phyloP scores from a whole-genome alignment of 495 filamentous ascomycete genomes.

The Talaromyces wortmannii region DNA sequence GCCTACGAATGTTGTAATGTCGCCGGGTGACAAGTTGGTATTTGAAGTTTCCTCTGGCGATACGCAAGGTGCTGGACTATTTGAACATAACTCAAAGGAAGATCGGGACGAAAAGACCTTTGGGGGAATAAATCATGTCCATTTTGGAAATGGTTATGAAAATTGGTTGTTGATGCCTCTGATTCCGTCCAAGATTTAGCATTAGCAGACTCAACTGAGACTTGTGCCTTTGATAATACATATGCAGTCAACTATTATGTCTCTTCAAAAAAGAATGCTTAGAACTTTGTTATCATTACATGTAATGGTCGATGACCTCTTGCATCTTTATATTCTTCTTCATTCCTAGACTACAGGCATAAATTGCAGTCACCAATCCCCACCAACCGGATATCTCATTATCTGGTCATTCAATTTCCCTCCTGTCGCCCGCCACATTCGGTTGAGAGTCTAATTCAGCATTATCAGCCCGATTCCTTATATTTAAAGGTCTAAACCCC shows the following conservation, averaged over 20 bases:
- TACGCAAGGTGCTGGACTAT: slow-evolving; percentile 20
- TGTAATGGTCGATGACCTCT: no score
- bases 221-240: no score
- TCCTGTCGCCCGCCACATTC: not conserved
- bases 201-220: no score
- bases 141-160: slow-evolving; percentile 1
- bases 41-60: slow-evolving; percentile 48
- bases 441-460: not conserved
- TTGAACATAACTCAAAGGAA: slow-evolving; percentile 3
- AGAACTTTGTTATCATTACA: no score
- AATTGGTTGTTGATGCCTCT: not conserved
- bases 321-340: no score
- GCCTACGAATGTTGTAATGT: slow-evolving; percentile 55
- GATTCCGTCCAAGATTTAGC: not conserved
- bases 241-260: no score
- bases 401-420: not conserved
- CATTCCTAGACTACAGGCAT: not conserved
- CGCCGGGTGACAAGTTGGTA: slow-evolving; percentile 37
- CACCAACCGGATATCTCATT: not conserved
- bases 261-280: no score
- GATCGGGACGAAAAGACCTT: slow-evolving; percentile 3
- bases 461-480: not conserved
- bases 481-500: not conserved
- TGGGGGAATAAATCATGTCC: slow-evolving; percentile 3
- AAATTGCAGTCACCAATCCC: not conserved